Evolutionary conservation across 1,284 basidiomycete species (phyloP).

Genomic region (Afroboletus lepidellus): DNA sequence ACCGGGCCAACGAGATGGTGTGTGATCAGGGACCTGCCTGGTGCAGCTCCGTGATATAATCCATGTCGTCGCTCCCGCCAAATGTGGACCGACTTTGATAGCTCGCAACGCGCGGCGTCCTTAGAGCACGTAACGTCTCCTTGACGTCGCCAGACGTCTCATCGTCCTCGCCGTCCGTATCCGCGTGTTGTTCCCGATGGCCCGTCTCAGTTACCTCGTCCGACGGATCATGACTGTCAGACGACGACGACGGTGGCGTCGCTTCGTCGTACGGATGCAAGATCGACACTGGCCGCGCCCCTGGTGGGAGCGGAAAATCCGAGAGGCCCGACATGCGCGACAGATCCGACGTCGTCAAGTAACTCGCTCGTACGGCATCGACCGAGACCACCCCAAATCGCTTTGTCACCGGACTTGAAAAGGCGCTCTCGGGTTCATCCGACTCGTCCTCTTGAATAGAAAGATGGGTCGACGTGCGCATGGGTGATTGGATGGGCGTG

Average conservation of each 20-base stretch:
- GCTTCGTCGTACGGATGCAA: slow-evolving; percentile 47
- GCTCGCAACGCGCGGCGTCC: slow-evolving; percentile 9
- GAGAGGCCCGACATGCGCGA: slow-evolving; percentile 72
- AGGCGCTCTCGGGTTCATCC: slow-evolving; percentile 9
- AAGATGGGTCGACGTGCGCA: slow-evolving; percentile 24
- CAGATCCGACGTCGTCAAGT: slow-evolving; percentile 57
- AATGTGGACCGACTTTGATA: slow-evolving; percentile 30
- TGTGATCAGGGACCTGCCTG: slow-evolving; percentile 9
- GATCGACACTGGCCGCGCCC: slow-evolving; percentile 38
- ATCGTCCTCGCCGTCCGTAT: background rate
- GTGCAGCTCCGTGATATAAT: slow-evolving; percentile 18
- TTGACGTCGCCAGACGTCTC: slow-evolving; percentile 15
- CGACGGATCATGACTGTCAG: background rate
- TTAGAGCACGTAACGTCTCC: slow-evolving; percentile 11
- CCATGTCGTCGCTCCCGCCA: slow-evolving; percentile 28
- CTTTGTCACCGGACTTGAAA: slow-evolving; percentile 12
- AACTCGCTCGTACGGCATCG: slow-evolving; percentile 58
- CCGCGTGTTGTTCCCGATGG: background rate
- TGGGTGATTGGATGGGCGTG: slow-evolving; percentile 10
- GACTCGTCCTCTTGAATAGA: slow-evolving; percentile 18
- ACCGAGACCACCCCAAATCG: slow-evolving; percentile 37
- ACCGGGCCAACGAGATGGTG: no score
- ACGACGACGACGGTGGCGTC: slow-evolving; percentile 8
- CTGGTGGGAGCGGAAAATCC: slow-evolving; percentile 67
- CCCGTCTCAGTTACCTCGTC: background rate